Evolutionary conservation across 2,329 filamentous ascomycete genomes (phyloP).

Genomic region (Penicillium sp.): DNA sequence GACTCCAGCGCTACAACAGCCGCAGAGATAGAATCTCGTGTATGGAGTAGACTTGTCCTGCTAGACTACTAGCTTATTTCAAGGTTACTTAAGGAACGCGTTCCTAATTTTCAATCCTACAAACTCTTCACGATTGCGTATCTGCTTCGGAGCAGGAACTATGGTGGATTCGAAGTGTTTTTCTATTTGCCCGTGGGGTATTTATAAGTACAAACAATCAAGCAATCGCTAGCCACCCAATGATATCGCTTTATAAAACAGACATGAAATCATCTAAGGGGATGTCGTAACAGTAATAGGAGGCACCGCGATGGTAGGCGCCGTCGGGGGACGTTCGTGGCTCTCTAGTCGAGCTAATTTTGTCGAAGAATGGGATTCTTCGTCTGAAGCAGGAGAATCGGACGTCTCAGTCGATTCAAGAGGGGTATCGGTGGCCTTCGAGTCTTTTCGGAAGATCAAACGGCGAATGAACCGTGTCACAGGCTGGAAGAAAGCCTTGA

Average conservation of each 20-base stretch:
- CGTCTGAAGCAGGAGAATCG: slow-evolving; percentile 5
- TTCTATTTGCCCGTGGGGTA: neutral
- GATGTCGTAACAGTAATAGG: slow-evolving; percentile 43
- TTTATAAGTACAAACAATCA: neutral
- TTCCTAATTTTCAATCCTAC: no score
- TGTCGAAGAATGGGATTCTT: slow-evolving; percentile 3
- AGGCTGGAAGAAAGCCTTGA: slow-evolving; percentile 23
- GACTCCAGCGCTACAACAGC: no score
- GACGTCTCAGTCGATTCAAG: neutral
- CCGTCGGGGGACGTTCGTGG: slow-evolving; percentile 22
- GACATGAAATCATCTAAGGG: slow-evolving; percentile 15
- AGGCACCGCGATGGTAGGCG: slow-evolving; percentile 29
- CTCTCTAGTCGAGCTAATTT: slow-evolving; percentile 7
- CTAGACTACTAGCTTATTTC: no score
- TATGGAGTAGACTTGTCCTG: no score
- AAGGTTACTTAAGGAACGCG: no score
- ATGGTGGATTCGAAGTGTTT: neutral
- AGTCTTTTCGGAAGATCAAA: slow-evolving; percentile 8
- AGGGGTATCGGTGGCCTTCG: slow-evolving; percentile 2
- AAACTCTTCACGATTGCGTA: neutral
- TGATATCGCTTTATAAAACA: slow-evolving; percentile 2
- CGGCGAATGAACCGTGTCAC: slow-evolving; percentile 26
- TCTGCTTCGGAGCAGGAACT: neutral
- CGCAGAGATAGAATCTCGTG: no score
- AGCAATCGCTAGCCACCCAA: slow-evolving; percentile 1